Base-by-base conservation (phyloP, 495 filamentous ascomycete species). In the Xylaria longipes region DNA sequence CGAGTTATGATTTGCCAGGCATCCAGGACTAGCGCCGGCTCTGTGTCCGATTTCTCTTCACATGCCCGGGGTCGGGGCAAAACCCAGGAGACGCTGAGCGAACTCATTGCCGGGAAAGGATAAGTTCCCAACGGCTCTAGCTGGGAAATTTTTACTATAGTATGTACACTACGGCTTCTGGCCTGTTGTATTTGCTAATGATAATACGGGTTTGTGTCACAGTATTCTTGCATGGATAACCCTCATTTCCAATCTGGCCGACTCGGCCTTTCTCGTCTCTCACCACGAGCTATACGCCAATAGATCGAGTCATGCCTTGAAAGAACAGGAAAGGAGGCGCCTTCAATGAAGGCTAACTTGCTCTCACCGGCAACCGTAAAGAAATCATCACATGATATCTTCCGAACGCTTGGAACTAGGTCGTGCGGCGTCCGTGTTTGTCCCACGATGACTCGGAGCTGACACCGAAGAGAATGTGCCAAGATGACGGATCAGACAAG, bases 201-300 rank as follows among this genome's bases (percentile, higher is more conserved):
- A 43, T 33, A 41, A 43, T 27, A 25, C 1, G 8, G 22, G 37
- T 5, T 43, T 43, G 35, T 63, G 60, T 27, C 22, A 63, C 60
- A 25, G 22, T 35, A 33, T 52, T 50, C 37, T 35, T 41, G 14
- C 20, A 7, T 65, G 63, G 63, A 48, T 33, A 65, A 50, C 20
- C 17, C 43, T 65, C 63, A 65, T 50, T 65, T 52, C 52, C 63
- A 43, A 27, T 63, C 60, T 43, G 37, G 37, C 60, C 60, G 37
- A 63, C 60, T 65, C 63, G 63, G 63, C 45, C 63, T 65, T 65
- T 25, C 43, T 65, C 11, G 22, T 41, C 39, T 33, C 27, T n/a
- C n/a, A 35, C 31, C 43, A 50, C n/a, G 12, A 65, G 43, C 63
- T 48, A 52, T 65, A 50, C 63, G 27, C 63, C 63, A 65, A 65